Base-by-base conservation (phyloP, 352 stramenopile species). In the Phytophthora sansomeana region DNA sequence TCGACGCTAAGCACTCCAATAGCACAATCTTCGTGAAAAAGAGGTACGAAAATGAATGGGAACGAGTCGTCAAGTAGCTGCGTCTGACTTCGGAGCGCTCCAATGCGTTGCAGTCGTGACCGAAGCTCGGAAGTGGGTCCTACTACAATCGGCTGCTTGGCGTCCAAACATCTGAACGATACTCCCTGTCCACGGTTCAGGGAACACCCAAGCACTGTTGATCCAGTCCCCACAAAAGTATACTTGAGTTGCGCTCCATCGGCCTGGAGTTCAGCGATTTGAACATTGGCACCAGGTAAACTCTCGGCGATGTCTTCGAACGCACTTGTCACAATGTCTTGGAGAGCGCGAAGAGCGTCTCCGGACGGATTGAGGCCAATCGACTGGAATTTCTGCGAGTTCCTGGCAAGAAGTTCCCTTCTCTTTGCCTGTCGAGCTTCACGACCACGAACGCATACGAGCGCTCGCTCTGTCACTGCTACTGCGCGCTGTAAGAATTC, bases 1-100 rank as follows among this genome's bases (percentile, higher is more conserved):
- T 87, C 83, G 1, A 93, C 63, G n/a, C 74, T 83, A 10, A 95
- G 51, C 0, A 93, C 67, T 6, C 87, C 87, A 5, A 95, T 52
- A 6, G 54, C 61, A 6, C 65, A 77, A 39, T 92, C 87, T 29
- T 95, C 82, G 51, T 95, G 74, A 2, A 90, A 24, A 2, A 95
- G 68, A 28, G 87, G 85, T 3, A 93, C 17, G 11, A 92, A 85
- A 0, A 92, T 61, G 41, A 76, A 85, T n/a, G 83, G 83, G 0
- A 89, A 78, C 6, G 72, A 58, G 5, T 72, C 59, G 13, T 48
- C 57, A 4, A 46, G 2, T 17, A 29, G 21, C 54, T 58, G 38
- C 62, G 54, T 21, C 14, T 57, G 41, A 57, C 4, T 30, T 3
- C 10, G 51, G 28, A 41, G 30, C 3, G 19, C 26, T 11, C 58